phyloP scores from a whole-genome alignment of 1,284 basidiomycete genomes.

The Trametes sp. region DNA sequence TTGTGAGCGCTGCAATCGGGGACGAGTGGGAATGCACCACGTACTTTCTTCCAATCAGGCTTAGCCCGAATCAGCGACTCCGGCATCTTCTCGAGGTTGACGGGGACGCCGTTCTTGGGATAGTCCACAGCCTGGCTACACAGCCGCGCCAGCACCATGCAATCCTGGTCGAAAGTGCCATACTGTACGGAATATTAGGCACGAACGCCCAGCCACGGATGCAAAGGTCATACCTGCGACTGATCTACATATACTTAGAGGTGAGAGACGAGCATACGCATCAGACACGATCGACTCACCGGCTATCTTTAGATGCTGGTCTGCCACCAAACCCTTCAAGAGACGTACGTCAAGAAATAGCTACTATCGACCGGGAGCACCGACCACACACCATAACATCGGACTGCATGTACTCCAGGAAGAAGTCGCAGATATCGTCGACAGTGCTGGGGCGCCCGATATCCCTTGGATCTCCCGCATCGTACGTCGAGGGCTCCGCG shows the following conservation, averaged over 20 bases:
- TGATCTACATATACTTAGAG: slow-evolving; percentile 54
- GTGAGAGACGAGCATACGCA: not conserved
- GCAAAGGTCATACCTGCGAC: slow-evolving; percentile 58
- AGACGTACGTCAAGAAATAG: not conserved
- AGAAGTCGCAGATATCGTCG: slow-evolving; percentile 81
- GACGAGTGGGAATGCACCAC: not conserved
- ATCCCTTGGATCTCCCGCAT: slow-evolving; percentile 35
- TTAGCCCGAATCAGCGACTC: slow-evolving; percentile 63
- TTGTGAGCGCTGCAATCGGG: not conserved
- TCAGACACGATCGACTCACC: slow-evolving; percentile 46
- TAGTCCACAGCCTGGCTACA: slow-evolving; percentile 78
- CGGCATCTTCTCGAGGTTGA: slow-evolving; percentile 58
- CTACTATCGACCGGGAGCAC: not conserved
- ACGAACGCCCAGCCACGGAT: no score
- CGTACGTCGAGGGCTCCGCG: slow-evolving; percentile 63
- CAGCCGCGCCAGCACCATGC: slow-evolving; percentile 67
- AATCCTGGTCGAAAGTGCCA: slow-evolving; percentile 69
- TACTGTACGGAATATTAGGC: slow-evolving; percentile 48
- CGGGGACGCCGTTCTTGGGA: slow-evolving; percentile 73
- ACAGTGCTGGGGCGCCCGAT: slow-evolving; percentile 60
- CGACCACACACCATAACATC: slow-evolving; percentile 65
- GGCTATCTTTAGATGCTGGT: slow-evolving; percentile 76
- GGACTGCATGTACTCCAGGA: slow-evolving; percentile 84
- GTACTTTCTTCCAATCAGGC: slow-evolving; percentile 71
- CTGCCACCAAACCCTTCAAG: slow-evolving; percentile 66